Conservation (phyloP, 306 rosid species). For the Citrullus colocynthis region DNA sequence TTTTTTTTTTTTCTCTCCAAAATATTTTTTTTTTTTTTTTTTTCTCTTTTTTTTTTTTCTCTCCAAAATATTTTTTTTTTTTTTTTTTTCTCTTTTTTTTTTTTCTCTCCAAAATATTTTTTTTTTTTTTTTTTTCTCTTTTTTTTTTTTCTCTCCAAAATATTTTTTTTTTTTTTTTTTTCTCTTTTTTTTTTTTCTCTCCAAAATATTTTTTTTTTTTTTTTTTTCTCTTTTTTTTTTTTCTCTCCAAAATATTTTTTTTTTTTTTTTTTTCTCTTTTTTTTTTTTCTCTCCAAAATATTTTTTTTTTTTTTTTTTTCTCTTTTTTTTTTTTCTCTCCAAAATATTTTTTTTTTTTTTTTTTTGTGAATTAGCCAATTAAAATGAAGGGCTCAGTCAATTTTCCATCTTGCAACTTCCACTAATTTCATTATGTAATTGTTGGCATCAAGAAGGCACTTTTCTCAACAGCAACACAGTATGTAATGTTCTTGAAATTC, state of each 20-base stretch:
- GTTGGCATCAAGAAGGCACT: neutral
- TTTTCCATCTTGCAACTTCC: constrained; percentile 1
- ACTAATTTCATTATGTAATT: neutral
- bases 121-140: neutral
- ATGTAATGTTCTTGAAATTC: neutral
- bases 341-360: no score
- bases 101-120: no score
- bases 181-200: no score
- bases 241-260: no score
- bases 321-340: no score
- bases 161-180: neutral
- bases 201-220: no score
- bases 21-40: no score
- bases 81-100: neutral
- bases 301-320: neutral
- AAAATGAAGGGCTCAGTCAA: neutral
- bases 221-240: no score
- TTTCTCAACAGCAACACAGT: neutral
- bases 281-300: no score
- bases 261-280: neutral
- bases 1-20: no score
- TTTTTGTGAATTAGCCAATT: neutral
- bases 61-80: no score
- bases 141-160: neutral
- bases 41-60: neutral